A percentile compares a stretch with the other conserved stretches of the same genome.
These are phyloP conservation scores for Fusarium lyarnte DNA, from an alignment of 2,329 filamentous ascomycete species.

Conservation along the genomic window DNA sequence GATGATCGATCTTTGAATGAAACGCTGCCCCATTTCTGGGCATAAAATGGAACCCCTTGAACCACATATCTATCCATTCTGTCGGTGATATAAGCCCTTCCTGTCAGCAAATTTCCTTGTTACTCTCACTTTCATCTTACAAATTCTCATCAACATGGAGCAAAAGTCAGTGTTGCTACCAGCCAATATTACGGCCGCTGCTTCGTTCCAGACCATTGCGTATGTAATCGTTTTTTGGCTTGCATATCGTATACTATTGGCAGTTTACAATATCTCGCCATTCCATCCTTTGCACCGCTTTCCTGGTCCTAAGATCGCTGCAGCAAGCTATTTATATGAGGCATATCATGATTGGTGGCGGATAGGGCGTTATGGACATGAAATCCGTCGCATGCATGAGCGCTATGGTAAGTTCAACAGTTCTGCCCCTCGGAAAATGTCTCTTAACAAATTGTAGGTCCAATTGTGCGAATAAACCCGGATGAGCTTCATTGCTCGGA, in stretches of 20 bases:
- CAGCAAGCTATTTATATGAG: conserved; percentile 50
- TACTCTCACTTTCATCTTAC: rapidly evolving
- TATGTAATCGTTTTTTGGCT: conserved; percentile 43
- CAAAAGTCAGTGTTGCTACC: background rate
- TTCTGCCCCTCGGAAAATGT: rapidly evolving
- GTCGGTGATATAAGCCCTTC: background rate
- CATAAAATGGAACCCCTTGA: background rate
- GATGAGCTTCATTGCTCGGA: conserved; percentile 53
- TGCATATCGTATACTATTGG: conserved; percentile 42
- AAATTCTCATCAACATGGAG: background rate
- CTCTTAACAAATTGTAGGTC: conserved; percentile 29
- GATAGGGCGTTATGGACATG: conserved; percentile 48
- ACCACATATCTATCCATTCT: background rate
- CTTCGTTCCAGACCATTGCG: background rate
- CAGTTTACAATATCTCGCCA: conserved; percentile 52
- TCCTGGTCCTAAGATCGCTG: conserved; percentile 51
- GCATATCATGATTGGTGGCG: conserved; percentile 51
- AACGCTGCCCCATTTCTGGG: background rate
- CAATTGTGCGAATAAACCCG: conserved; percentile 52
- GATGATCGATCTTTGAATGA: background rate
- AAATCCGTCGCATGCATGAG: conserved; percentile 51
- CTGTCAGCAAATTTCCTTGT: background rate
- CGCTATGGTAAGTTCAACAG: conserved; percentile 44
- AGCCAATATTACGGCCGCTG: background rate
- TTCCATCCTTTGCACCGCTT: conserved; percentile 51